A percentile compares a stretch with the other conserved stretches of the same genome.
These are phyloP conservation scores for Galerina marginata DNA, from an alignment of 768 basidiomycete genomes.

Conservation along the genomic window DNA sequence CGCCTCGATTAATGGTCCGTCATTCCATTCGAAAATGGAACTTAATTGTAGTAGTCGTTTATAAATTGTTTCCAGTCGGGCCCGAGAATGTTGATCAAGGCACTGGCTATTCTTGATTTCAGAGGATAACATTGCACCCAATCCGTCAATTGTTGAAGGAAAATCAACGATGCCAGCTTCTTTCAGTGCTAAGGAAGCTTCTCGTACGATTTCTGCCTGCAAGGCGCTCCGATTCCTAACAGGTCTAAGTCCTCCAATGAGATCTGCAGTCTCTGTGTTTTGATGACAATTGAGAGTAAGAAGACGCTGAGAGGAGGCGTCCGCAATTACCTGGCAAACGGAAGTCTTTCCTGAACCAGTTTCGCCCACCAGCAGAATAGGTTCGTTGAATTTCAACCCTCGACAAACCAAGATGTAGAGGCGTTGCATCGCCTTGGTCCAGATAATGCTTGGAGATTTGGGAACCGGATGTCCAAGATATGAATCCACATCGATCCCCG, in stretches of 20 bases:
- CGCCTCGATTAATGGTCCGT: conserved; percentile 93
- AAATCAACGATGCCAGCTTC: conserved; percentile 41
- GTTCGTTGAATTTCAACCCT: conserved; percentile 91
- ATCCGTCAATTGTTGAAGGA: conserved; percentile 28
- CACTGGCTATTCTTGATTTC: conserved; percentile 29
- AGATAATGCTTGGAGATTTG: conserved; percentile 64
- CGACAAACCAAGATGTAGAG: conserved; percentile 83
- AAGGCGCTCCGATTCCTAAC: conserved; percentile 72
- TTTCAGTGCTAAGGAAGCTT: conserved; percentile 47
- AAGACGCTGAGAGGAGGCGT: conserved; percentile 62
- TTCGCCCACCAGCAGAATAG: conserved; percentile 94
- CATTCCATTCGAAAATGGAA: conserved; percentile 96
- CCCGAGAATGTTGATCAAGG: conserved; percentile 35
- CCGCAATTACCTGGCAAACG: conserved; percentile 88
- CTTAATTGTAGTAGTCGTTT: conserved; percentile 53
- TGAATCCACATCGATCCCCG: conserved; percentile 42
- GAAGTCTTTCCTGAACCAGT: conserved; percentile 98
- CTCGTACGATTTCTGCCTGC: conserved; percentile 53
- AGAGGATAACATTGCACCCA: conserved; percentile 32
- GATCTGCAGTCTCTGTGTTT: conserved; percentile 96
- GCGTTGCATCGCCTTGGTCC: conserved; percentile 94
- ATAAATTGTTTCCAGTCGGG: conserved; percentile 46
- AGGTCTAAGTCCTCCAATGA: conserved; percentile 93
- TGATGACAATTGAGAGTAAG: conserved; percentile 93
- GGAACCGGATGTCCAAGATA: conserved; percentile 65